Base-by-base conservation (phyloP, 768 basidiomycete genomes). In the Naganishia vishniacii region DNA sequence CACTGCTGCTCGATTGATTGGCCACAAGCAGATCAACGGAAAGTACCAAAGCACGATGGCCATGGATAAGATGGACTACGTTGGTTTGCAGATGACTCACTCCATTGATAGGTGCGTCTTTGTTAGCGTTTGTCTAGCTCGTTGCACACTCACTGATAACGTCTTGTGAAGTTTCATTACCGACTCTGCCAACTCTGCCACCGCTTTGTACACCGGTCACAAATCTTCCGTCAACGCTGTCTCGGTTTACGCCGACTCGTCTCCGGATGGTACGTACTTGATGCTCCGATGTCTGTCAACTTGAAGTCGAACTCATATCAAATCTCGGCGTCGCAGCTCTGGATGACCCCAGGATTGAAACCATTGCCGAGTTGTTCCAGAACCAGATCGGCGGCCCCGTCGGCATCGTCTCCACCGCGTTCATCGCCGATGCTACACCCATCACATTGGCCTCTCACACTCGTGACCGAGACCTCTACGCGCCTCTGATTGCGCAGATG, bases 131-230 rank as follows among this genome's bases (percentile, higher is more conserved):
- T 42, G 8, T n/a, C 3, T 13, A 4, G 23, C 12, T 26, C 9
- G 13, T 59, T 3, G 26, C 26, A 18, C 5, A 1, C 9, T 31
- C 42, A 6, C n/a, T 6, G 28, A 8, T 47, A 16, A 13, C 42
- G 8, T 20, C 7, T 28, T 32, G 29, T 4, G 40, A n/a, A 63
- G 73, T 13, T 77, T 75, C 71, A 77, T 77, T 66, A 76, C 74
- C 62, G 75, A 77, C 61, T 77, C 76, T 6, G 79, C 79, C 69
- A 80, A 79, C 71, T 77, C 74, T 2, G 79, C 79, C 4, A 76
- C 78, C 2, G 75, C 79, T 0, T 69, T 80, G 15, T 75, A 73
- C 67, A 66, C 76, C 1, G 79, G 79, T 31, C 68, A 73, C 62
- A 77, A 77, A 64, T 48, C 72, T 37, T 78, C 78, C 34, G 78